Evolutionary conservation across 2,329 filamentous ascomycete species (phyloP).

Genomic region (Teratosphaeria epicoccoides): DNA sequence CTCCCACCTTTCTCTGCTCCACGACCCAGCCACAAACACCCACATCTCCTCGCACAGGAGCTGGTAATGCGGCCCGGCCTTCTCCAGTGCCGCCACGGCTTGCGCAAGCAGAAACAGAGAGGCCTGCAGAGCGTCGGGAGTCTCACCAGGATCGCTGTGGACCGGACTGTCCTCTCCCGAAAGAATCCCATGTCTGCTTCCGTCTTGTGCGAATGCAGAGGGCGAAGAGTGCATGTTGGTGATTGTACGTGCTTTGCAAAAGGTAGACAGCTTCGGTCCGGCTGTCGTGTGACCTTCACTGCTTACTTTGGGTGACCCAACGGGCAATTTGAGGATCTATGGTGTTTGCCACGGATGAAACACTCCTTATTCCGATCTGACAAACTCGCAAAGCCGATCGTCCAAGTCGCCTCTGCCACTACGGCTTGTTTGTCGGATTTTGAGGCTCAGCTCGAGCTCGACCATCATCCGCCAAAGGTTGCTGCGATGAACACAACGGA

Average conservation of each 20-base stretch:
- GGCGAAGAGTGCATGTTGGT: background rate
- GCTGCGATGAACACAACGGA: background rate
- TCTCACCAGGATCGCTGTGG: too few species aligned
- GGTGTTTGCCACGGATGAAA: background rate
- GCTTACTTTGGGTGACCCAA: background rate
- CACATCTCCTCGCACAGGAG: constrained; percentile 9
- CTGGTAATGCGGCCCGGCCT: constrained; percentile 5
- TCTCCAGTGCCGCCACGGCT: constrained; percentile 9
- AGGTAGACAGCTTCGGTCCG: too few species aligned
- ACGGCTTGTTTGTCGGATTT: background rate
- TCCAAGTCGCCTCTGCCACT: background rate
- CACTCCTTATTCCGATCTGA: background rate
- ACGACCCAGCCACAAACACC: constrained; percentile 11
- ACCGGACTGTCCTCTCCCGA: too few species aligned
- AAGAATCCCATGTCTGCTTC: too few species aligned
- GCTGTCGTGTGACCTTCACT: background rate
- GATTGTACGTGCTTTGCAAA: background rate
- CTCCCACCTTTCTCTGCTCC: constrained; percentile 6
- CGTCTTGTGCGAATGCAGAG: background rate
- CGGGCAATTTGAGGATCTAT: background rate
- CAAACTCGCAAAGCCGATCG: background rate
- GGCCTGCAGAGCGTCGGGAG: constrained; percentile 5
- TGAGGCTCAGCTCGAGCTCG: background rate
- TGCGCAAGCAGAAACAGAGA: constrained; percentile 7
- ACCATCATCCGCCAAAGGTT: background rate